Evolutionary conservation across 1,284 basidiomycete genomes (phyloP), one percentile per base, ranked within the genome.

Genomic region (Trametes sp.): DNA sequence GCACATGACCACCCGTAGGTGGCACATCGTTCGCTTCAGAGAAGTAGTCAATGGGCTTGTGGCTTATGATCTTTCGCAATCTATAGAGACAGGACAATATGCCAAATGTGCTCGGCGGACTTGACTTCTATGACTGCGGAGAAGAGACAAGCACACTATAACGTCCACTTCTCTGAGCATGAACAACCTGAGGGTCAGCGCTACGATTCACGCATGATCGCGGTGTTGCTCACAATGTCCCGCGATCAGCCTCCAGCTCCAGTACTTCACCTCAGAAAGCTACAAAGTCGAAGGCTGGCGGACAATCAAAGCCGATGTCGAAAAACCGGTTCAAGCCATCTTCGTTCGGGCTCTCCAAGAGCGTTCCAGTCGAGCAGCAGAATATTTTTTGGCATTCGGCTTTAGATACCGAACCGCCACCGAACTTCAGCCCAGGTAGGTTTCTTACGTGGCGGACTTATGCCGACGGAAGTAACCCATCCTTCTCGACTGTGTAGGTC

Each of bases 361-460:
- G 14, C n/a, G 41, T 46, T 4, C 16, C 59, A 0, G 41, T 21
- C 5, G 54, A 68, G 19, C 68, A 74, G 35, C 64, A 79, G 36
- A 89, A 90, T 67, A 56, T 77, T 1, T 93, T 92, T 72, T 93
- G 91, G 92, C 78, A 87, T 73, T 74, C 84, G 13, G 67, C 82
- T 6, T 77, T 78, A 59, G 63, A 72, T 2, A 72, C 62, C 2
- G 63, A 76, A 2, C 87, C 89, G n/a, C 93, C 94, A 0, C 62
- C 69, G 4, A 93, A 92, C 70, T 89, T 85, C 70, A 87, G 86
- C 0, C 93, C 93, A 60, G 89, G 93, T 92, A 72, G 49, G 76
- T 64, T 1, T 26, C n/a, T 3, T 14, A 33, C n/a, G n/a, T n/a
- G n/a, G n/a, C n/a, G n/a, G n/a, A n/a, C n/a, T n/a, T n/a, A n/a